Conservation (phyloP, 2,329 filamentous ascomycete genomes). For the Colletotrichum lupini region DNA sequence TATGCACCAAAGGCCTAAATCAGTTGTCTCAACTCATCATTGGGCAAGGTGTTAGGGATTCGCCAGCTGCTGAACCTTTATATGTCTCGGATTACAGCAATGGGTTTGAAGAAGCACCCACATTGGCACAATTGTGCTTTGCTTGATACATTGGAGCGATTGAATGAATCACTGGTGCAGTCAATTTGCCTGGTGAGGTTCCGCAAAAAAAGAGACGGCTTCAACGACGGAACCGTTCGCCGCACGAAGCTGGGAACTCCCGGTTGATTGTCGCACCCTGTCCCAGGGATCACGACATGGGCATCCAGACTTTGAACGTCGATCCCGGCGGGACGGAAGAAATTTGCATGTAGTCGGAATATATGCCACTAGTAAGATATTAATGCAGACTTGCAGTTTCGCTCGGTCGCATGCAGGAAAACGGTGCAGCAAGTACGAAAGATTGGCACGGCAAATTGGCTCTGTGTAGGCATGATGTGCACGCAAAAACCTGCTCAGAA, state of each 20-base stretch:
- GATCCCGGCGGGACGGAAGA: neutral
- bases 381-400: neutral
- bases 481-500: constrained; percentile 10
- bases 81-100: neutral
- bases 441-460: neutral
- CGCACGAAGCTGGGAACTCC: constrained; percentile 8
- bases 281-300: neutral
- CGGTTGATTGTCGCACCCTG: neutral
- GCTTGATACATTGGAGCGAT: neutral
- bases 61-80: neutral
- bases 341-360: neutral
- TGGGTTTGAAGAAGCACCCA: neutral
- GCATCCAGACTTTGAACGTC: neutral
- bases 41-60: neutral
- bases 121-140: neutral
- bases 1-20: neutral
- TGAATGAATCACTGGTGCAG: neutral
- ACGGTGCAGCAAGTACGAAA: neutral
- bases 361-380: neutral
- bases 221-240: constrained; percentile 7
- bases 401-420: neutral
- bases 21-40: neutral
- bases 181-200: neutral
- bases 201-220: constrained; percentile 2
- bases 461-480: constrained; percentile 1